Evolutionary conservation across 2,329 filamentous ascomycete genomes (phyloP), one percentile per base, ranked within the genome.

Genomic region (Teratosphaeriaceae sp.): DNA sequence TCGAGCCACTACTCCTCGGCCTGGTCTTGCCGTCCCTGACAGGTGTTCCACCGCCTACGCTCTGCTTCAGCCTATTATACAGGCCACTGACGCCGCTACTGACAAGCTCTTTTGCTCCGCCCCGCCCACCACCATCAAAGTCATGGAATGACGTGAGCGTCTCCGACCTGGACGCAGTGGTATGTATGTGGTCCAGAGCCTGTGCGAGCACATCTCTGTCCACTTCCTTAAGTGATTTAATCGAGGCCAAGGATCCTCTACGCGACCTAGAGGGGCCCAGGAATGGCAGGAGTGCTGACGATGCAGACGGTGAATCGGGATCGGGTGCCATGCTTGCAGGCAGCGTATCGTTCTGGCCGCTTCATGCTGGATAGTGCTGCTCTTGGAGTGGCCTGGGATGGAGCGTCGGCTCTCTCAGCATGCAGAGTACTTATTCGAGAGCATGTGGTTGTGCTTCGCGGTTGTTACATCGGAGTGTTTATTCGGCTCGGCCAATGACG

Each of bases 111-210:
- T 64, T 65, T 9, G 61, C 52, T 13, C 60, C 59, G 13, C 49
- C 30, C 19, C 54, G 48, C 18, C 45, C 50, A 3, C 90, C 88
- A 64, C 90, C 85, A 49, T 92, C 85, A 57, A 94, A 89, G 59
- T 96, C 89, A 66, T 94, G 94, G 67, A 97, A 97, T 7, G 88
- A 94, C 2, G 90, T 97, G 37, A 97, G 73, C 24, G 81, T 79
- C 49, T 85, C 84, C 24, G 85, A 85, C 61, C 86, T 85, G 58
- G 85, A 94, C n/a, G 89, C 88, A 5, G 85, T 82, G 39, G 74
- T 88, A 65, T 96, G 90, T 53, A 96, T 95, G 56, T 86, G 82
- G 65, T 94, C 85, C 47, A 96, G 79, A 15, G 84, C 78, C 49
- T 87, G 79, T 24, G 85, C 80, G 27, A 90, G 73, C 44, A 85